These are phyloP conservation scores for Salix udensis DNA, from an alignment of 345 rosid genomes.

Conservation along the genomic window DNA sequence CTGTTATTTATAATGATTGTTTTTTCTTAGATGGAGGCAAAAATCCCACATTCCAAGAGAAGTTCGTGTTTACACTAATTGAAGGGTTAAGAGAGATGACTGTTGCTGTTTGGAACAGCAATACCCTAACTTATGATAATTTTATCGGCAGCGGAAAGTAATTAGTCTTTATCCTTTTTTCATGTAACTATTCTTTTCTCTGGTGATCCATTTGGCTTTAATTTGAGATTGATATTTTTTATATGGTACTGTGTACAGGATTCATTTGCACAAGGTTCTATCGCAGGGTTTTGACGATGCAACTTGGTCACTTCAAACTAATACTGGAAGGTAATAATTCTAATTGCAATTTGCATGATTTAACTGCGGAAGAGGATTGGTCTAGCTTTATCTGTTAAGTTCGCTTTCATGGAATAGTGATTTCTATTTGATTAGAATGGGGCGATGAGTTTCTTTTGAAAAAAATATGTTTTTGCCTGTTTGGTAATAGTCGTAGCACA, in stretches of 20 bases:
- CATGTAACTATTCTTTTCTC: neutral
- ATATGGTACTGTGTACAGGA: slow-evolving; percentile 34
- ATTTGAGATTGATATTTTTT: neutral
- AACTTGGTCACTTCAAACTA: slow-evolving; percentile 69
- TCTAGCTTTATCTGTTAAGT: neutral
- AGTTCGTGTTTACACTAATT: slow-evolving; percentile 61
- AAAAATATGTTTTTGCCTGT: neutral
- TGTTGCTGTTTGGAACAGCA: slow-evolving; percentile 59
- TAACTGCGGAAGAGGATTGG: too few species aligned
- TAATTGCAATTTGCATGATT: neutral
- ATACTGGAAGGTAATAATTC: slow-evolving; percentile 68
- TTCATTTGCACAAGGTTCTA: slow-evolving; percentile 72
- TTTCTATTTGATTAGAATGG: neutral
- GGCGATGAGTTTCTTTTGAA: too few species aligned
- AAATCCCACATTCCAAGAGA: slow-evolving; percentile 83
- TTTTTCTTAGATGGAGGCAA: slow-evolving; percentile 64
- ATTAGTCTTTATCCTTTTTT: slow-evolving; percentile 8
- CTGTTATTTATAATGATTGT: neutral
- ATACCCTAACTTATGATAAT: slow-evolving; percentile 53
- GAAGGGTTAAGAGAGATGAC: slow-evolving; percentile 78
- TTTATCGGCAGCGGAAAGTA: slow-evolving; percentile 92
- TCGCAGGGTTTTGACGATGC: slow-evolving; percentile 72
- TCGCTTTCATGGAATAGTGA: neutral
- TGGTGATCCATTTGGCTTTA: neutral
- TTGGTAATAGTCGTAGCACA: neutral